Conservation (phyloP, 1,284 basidiomycete species). For the Abortiporus biennis region DNA sequence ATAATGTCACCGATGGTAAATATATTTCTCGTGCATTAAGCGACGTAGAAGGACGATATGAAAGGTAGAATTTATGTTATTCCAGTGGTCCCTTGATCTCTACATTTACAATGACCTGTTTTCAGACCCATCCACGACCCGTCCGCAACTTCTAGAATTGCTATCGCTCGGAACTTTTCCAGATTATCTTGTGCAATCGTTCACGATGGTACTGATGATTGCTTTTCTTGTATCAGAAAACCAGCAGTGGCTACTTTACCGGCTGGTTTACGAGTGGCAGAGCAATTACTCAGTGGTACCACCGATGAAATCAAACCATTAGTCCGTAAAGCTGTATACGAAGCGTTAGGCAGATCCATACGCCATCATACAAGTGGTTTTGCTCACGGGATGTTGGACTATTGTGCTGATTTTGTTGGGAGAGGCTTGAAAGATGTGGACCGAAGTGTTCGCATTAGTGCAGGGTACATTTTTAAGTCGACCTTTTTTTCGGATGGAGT, state of each 20-base stretch:
- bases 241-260: slow-evolving; percentile 29
- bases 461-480: slow-evolving; percentile 46
- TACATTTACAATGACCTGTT: slow-evolving; percentile 8
- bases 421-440: slow-evolving; percentile 46
- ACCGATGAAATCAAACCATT: slow-evolving; percentile 35
- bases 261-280: slow-evolving; percentile 32
- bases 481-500: not conserved
- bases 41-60: slow-evolving; percentile 28
- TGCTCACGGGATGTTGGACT: slow-evolving; percentile 30
- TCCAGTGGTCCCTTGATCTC: not conserved
- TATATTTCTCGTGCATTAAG: slow-evolving; percentile 18
- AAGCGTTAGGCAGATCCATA: slow-evolving; percentile 38
- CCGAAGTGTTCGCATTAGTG: slow-evolving; percentile 54
- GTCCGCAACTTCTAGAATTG: slow-evolving; percentile 23
- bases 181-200: slow-evolving; percentile 38
- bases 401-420: slow-evolving; percentile 33
- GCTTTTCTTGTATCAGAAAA: slow-evolving; percentile 18
- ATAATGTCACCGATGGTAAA: slow-evolving; percentile 25
- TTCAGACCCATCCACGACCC: slow-evolving; percentile 29
- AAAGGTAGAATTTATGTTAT: slow-evolving; percentile 28
- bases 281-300: slow-evolving; percentile 40
- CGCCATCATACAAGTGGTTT: slow-evolving; percentile 37
- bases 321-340: slow-evolving; percentile 41
- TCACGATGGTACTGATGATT: slow-evolving; percentile 30
- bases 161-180: slow-evolving; percentile 29